Evolutionary conservation across 306 rosid genomes (phyloP).

Genomic region (Medicago lupulina): DNA sequence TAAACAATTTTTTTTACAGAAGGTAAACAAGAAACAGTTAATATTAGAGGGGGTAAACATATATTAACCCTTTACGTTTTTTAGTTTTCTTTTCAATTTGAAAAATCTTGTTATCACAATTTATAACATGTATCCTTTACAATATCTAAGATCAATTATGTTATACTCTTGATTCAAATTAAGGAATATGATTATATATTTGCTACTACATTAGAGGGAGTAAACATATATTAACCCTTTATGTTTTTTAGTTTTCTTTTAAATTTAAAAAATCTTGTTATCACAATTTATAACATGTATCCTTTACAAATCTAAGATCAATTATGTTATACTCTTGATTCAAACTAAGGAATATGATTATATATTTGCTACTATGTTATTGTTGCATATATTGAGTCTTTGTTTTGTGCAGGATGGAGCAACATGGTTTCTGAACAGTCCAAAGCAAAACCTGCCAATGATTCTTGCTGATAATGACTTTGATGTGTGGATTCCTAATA

Average conservation of each 20-base stretch:
- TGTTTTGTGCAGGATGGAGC: constrained; percentile 65
- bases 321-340: too few relatives aligned
- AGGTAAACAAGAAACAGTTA: too few relatives aligned
- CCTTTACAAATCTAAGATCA: too few relatives aligned
- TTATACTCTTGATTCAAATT: neutral
- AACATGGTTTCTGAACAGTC: constrained; percentile 65
- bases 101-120: neutral
- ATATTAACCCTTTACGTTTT: too few relatives aligned
- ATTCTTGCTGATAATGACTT: constrained; percentile 71
- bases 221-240: too few relatives aligned
- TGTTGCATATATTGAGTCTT: constrained; percentile 1
- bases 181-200: neutral
- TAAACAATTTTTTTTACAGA: too few relatives aligned
- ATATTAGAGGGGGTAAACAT: too few relatives aligned
- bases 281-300: neutral
- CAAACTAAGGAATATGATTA: neutral
- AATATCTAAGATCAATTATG: too few relatives aligned
- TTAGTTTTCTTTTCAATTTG: neutral
- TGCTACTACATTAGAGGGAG: too few relatives aligned
- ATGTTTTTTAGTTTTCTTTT: neutral
- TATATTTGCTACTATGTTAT: neutral
- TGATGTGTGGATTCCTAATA: constrained; percentile 80
- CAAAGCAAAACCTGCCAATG: constrained; percentile 70
- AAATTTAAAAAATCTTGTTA: neutral
- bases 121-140: neutral